Conservation (phyloP, 1,284 basidiomycete genomes). For the Leccinum subfulvum region DNA sequence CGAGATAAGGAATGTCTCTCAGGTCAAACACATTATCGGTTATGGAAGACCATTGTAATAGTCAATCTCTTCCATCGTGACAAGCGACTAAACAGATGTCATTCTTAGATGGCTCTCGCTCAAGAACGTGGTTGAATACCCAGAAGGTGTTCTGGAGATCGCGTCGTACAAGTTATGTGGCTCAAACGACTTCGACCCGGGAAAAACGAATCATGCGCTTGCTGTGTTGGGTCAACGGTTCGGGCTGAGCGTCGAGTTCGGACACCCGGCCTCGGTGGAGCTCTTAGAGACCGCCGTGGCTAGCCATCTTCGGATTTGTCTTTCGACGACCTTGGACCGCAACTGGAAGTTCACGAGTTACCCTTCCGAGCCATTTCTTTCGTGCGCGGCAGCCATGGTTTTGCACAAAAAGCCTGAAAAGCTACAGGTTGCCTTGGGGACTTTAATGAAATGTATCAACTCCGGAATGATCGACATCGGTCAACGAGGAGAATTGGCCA, state of each 20-base stretch:
- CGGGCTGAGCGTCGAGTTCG: background rate
- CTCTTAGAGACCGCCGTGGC: background rate
- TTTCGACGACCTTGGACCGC: background rate
- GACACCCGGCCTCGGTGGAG: background rate
- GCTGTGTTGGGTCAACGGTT: background rate
- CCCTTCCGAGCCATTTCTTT: background rate
- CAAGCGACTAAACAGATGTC: background rate
- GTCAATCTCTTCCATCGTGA: background rate
- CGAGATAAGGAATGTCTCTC: background rate
- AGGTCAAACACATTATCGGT: background rate
- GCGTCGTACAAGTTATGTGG: background rate
- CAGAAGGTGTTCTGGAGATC: background rate
- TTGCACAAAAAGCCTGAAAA: background rate
- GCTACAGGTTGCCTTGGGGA: background rate
- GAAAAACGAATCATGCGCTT: background rate
- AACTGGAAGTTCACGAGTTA: background rate
- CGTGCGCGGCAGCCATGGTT: background rate
- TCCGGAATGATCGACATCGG: background rate
- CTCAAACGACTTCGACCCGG: background rate
- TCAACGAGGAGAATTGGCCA: background rate
- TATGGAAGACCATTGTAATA: background rate
- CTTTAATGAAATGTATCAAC: background rate
- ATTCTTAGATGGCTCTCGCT: background rate
- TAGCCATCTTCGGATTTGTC: background rate
- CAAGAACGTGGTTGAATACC: background rate